Conservation (phyloP, 306 rosid genomes). For the Gastrolobium villosum region DNA sequence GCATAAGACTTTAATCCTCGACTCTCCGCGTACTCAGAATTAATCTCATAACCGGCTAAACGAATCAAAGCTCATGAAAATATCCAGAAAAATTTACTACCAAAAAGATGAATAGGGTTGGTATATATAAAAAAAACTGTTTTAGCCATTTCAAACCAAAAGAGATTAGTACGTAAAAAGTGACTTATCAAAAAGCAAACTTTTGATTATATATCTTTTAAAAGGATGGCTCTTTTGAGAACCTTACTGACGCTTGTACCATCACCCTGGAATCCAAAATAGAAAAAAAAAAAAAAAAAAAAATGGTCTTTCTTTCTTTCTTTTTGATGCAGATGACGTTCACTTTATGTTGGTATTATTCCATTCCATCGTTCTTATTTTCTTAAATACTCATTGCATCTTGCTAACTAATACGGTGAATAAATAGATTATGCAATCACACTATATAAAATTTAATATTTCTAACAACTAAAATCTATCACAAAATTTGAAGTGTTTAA, state of each 20-base stretch:
- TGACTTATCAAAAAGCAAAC: conserved; percentile 27
- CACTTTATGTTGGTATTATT: not conserved
- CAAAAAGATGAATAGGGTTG: no score
- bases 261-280: conserved; percentile 34
- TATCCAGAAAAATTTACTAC: no score
- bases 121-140: no score
- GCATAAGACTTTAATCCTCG: no score
- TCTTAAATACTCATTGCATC: not conserved
- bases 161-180: conserved; percentile 35
- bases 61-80: no score
- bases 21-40: no score
- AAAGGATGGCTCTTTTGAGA: conserved; percentile 43
- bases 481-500: not conserved
- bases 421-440: not conserved
- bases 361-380: conserved; percentile 20
- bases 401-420: conserved; percentile 27
- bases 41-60: no score
- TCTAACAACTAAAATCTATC: not conserved
- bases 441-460: not conserved
- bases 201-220: conserved; percentile 41
- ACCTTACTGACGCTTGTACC: conserved; percentile 40
- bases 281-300: conserved; percentile 47
- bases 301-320: conserved; percentile 35
- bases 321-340: not conserved
- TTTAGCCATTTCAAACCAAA: conserved; percentile 26